Percentiles rank a stretch among this genome's conserved stretches.
Conservation (phyloP, 1,139 yeast species). For the Lodderomyces pseudojiufengensis region DNA sequence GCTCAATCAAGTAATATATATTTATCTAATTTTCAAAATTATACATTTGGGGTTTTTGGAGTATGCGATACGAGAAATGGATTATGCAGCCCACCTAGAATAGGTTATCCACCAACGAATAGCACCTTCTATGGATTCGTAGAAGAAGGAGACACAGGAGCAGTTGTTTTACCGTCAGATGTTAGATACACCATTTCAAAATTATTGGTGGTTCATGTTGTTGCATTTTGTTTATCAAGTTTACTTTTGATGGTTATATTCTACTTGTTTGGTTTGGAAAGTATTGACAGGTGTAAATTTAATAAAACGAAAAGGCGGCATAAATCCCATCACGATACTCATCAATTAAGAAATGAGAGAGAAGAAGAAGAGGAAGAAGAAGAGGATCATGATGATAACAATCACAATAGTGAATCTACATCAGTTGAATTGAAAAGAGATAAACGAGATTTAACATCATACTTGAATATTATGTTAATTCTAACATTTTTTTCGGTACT, state of each 20-base stretch:
- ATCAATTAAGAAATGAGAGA: background rate
- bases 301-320: background rate
- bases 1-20: constrained; percentile 20
- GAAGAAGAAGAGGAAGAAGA: constrained; percentile 2
- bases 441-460: constrained; percentile 24
- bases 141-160: constrained; percentile 17
- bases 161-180: constrained; percentile 36
- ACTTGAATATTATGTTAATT: constrained; percentile 31
- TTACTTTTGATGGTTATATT: constrained; percentile 21
- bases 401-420: constrained; percentile 1
- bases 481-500: constrained; percentile 35
- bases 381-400: background rate
- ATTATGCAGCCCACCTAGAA: constrained; percentile 30
- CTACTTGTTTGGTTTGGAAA: constrained; percentile 9
- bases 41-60: constrained; percentile 46
- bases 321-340: background rate
- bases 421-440: constrained; percentile 5
- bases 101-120: constrained; percentile 36
- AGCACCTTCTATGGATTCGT: constrained; percentile 17
- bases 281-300: constrained; percentile 4
- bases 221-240: constrained; percentile 37
- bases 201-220: constrained; percentile 41
- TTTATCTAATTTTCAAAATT: constrained; percentile 29
- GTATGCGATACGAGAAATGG: constrained; percentile 29
- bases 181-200: constrained; percentile 42